phyloP scores from a whole-genome alignment of 1,284 basidiomycete genomes.

The Wallemia ichthyophaga region DNA sequence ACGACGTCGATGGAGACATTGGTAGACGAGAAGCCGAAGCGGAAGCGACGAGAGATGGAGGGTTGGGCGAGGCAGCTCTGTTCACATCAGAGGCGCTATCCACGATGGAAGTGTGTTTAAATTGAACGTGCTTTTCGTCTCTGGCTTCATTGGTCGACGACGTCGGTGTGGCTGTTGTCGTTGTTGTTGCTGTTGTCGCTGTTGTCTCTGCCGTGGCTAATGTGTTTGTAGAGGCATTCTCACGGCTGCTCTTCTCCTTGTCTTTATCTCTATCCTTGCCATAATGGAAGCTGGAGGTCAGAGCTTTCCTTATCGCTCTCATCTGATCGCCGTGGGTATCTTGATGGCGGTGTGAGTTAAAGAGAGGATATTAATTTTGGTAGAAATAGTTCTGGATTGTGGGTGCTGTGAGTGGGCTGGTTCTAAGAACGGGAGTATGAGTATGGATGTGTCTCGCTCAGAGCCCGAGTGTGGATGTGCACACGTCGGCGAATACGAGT shows the following conservation, averaged over 20 bases:
- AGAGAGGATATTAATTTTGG: too few species aligned
- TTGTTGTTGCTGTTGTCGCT: too few species aligned
- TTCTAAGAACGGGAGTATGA: too few species aligned
- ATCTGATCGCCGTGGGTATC: neutral
- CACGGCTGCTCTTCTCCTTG: too few species aligned
- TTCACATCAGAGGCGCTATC: neutral
- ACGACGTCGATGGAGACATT: neutral
- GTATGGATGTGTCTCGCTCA: too few species aligned
- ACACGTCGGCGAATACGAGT: too few species aligned
- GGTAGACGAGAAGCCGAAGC: neutral
- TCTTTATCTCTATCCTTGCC: too few species aligned
- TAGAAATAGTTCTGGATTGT: too few species aligned
- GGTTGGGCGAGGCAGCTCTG: neutral
- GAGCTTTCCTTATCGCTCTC: neutral
- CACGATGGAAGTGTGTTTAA: neutral
- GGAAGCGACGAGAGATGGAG: neutral
- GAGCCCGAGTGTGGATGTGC: too few species aligned
- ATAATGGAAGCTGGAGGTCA: neutral
- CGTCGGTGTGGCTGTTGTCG: too few species aligned
- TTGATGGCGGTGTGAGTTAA: neutral
- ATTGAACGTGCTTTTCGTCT: neutral
- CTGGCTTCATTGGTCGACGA: neutral
- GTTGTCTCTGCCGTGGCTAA: neutral
- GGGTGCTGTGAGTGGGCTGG: too few species aligned
- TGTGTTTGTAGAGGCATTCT: neutral